A percentile compares a stretch with the other conserved stretches of the same genome.
Conservation (phyloP, 352 stramenopile genomes). For the Phytophthora fragariae region DNA sequence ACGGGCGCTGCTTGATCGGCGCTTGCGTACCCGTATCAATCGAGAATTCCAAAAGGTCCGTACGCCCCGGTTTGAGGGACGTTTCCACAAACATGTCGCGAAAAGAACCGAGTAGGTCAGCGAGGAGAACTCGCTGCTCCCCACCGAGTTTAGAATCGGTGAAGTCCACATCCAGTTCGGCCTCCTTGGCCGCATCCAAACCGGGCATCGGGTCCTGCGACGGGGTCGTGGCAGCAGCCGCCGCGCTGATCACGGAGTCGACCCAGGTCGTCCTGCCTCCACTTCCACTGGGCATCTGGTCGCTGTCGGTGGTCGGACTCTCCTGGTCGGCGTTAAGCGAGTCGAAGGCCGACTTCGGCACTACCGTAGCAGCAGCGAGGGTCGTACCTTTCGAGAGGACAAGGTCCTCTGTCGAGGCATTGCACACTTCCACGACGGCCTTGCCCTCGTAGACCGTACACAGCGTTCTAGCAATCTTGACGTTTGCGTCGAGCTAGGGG, state of each 20-base stretch:
- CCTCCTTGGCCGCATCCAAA: no score
- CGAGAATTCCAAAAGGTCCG: constrained; percentile 8
- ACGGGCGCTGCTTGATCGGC: constrained; percentile 12
- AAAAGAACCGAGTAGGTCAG: background rate
- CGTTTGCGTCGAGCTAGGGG: background rate
- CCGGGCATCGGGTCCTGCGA: no score
- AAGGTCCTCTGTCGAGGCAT: background rate
- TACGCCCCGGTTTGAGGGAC: background rate
- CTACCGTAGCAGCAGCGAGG: background rate
- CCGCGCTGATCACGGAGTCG: no score
- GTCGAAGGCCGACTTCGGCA: constrained; percentile 2
- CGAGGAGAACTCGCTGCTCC: background rate
- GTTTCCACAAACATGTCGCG: background rate
- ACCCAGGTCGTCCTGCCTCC: no score
- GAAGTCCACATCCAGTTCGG: background rate
- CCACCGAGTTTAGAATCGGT: background rate
- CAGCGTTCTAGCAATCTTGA: background rate
- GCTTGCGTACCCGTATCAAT: constrained; percentile 10
- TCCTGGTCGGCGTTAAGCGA: no score
- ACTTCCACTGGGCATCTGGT: no score
- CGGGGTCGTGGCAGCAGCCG: no score
- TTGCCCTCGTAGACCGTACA: background rate
- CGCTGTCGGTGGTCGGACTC: no score
- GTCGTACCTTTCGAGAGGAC: background rate
- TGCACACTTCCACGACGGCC: background rate